Percentiles rank a stretch among this genome's conserved stretches.
phyloP scores from a whole-genome alignment of 2,329 filamentous ascomycete species.

The Fusarium acutatum region DNA sequence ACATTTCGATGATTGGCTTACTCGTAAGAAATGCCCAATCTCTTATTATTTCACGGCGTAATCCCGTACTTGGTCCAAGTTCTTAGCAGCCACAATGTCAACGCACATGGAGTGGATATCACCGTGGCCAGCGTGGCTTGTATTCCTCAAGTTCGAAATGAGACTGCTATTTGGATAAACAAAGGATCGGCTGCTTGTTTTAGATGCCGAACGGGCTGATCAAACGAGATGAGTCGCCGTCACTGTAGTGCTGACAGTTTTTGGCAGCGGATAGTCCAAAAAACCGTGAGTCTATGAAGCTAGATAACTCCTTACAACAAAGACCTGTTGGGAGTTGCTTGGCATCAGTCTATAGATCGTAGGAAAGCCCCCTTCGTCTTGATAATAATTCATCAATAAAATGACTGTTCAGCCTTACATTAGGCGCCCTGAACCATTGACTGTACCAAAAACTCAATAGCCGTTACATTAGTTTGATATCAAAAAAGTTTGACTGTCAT shows the following conservation, averaged over 20 bases:
- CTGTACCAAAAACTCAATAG: not conserved
- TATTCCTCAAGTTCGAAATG: not conserved
- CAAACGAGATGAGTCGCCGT: not conserved
- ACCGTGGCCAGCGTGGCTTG: conserved; percentile 7
- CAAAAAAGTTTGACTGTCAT: conserved; percentile 4
- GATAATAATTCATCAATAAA: not conserved
- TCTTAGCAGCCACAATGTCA: conserved; percentile 13
- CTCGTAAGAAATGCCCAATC: conserved; percentile 6
- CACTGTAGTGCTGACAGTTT: not conserved
- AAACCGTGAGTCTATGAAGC: not conserved
- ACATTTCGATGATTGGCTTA: conserved; percentile 9
- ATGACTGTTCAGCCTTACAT: conserved; percentile 6
- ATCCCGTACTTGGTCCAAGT: conserved; percentile 6
- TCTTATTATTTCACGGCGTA: not conserved
- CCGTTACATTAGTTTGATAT: not conserved
- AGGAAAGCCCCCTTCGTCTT: not conserved
- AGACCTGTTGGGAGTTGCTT: not conserved
- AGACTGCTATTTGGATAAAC: conserved; percentile 24
- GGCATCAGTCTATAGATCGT: not conserved
- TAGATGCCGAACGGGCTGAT: not conserved
- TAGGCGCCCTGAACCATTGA: not conserved
- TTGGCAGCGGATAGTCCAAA: not conserved
- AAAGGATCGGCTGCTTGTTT: not conserved
- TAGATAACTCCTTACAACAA: not conserved
- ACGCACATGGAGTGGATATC: conserved; percentile 2